phyloP scores from a whole-genome alignment of 192 early-diverging fungal genomes.

The Coemansia reversa region DNA sequence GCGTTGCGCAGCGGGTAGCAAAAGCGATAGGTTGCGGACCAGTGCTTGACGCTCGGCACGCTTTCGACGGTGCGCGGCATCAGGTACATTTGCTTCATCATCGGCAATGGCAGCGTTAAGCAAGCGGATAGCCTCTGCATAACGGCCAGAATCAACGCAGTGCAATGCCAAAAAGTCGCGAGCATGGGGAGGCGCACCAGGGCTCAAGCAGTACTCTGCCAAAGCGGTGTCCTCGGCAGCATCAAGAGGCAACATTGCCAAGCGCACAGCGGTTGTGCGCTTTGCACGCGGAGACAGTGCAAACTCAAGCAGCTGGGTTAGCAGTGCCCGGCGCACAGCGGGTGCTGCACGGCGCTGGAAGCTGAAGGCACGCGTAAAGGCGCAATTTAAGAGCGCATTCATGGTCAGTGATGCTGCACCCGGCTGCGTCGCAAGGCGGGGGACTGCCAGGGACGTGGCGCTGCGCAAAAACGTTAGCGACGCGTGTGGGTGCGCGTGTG shows the following conservation, averaged over 20 bases:
- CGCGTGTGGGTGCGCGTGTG: constrained; percentile 13
- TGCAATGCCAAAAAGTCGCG: constrained; percentile 52
- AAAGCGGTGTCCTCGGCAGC: constrained; percentile 29
- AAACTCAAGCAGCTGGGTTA: constrained; percentile 47
- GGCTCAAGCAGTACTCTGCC: constrained; percentile 23
- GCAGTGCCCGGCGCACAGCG: constrained; percentile 30
- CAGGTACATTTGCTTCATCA: constrained; percentile 12
- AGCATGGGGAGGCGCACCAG: constrained; percentile 15
- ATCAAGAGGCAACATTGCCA: constrained; percentile 40
- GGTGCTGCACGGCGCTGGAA: constrained; percentile 38
- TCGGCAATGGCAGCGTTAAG: constrained; percentile 21
- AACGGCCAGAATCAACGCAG: constrained; percentile 42
- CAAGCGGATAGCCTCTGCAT: constrained; percentile 46
- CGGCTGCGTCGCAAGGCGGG: constrained; percentile 21
- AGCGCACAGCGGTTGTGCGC: constrained; percentile 20
- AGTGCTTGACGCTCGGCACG: constrained; percentile 36
- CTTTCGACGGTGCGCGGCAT: constrained; percentile 25
- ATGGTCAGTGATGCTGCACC: constrained; percentile 32
- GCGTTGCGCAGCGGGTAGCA: constrained; percentile 42
- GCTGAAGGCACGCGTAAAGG: constrained; percentile 37
- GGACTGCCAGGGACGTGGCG: constrained; percentile 33
- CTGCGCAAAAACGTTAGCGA: constrained; percentile 39
- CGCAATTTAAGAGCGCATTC: constrained; percentile 40
- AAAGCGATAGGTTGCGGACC: constrained; percentile 37
- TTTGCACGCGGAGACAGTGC: constrained; percentile 22